Conservation (phyloP, 2,329 filamentous ascomycete genomes). For the Fusarium begoniae region DNA sequence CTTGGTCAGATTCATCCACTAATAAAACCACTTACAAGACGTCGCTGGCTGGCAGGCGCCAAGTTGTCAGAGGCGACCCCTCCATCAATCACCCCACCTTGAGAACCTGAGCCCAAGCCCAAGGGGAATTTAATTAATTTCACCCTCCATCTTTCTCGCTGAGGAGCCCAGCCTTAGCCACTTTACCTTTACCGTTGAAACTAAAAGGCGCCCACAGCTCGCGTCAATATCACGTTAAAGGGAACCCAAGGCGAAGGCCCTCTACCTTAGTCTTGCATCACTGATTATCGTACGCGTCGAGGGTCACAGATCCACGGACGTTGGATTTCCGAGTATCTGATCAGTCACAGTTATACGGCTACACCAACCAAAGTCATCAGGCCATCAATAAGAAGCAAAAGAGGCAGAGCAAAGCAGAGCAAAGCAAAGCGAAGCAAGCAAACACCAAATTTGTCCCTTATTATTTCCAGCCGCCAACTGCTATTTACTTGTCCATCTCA, state of each 20-base stretch:
- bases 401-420: neutral
- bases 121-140: neutral
- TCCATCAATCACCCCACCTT: constrained; percentile 37
- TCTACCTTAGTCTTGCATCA: neutral
- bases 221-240: neutral
- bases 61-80: constrained; percentile 27
- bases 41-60: constrained; percentile 19
- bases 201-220: neutral
- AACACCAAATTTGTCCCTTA: neutral
- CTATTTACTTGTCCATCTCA: neutral
- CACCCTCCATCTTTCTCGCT: neutral
- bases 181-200: neutral
- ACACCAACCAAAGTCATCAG: constrained; percentile 12
- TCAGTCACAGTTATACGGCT: constrained; percentile 15
- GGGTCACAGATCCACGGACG: constrained; percentile 1
- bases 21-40: constrained; percentile 10
- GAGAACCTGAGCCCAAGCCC: neutral
- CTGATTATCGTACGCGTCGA: neutral
- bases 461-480: neutral
- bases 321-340: neutral
- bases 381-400: constrained; percentile 16
- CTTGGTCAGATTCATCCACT: neutral
- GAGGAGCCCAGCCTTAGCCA: neutral
- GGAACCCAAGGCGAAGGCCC: neutral
- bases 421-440: neutral